Evolutionary conservation across 1,139 yeast genomes (phyloP), one percentile per base, ranked within the genome.

Genomic region (Taphrina wiesneri): DNA sequence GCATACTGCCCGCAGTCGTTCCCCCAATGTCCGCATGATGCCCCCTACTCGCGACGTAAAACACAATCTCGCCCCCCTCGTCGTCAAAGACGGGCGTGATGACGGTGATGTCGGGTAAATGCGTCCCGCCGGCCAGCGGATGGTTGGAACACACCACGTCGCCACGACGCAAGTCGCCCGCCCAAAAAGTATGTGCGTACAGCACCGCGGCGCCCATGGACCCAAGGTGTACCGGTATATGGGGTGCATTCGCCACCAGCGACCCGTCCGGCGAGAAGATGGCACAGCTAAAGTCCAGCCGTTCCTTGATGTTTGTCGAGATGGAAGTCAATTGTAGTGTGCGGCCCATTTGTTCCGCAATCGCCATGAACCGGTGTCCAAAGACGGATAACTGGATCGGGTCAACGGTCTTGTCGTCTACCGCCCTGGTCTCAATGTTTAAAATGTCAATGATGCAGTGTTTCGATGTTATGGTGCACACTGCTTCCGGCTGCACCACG

Each of bases 341-440:
- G 67, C 84, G 79, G 5, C 92, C 92, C 92, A 87, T 87, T 73
- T 87, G 90, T 72, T 87, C 92, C 2, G 92, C 92, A 73, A 87
- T 85, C 61, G 88, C 87, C 91, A 87, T 87, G 73, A 87, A 87
- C 70, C 91, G 77, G 74, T 87, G 89, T 34, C 90, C 86, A 75
- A 87, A 87, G 1, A 87, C 88, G 0, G 90, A 85, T 45, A 87
- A 76, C 70, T 85, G 82, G 65, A 87, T 81, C 0, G 92, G 90
- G 71, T 86, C 89, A 32, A 83, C 67, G n/a, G 51, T 65, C 30
- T 34, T 54, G 45, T 65, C 66, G n/a, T 49, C 62, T 11, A 63
- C 36, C 19, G 25, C 25, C 43, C 17, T 39, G 80, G 79, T 79
- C 64, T 79, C 47, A 32, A 66, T 68, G 30, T 70, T 67, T 26